Conservation (phyloP, 2,329 filamentous ascomycete species). For the Colletotrichum godetiae region DNA sequence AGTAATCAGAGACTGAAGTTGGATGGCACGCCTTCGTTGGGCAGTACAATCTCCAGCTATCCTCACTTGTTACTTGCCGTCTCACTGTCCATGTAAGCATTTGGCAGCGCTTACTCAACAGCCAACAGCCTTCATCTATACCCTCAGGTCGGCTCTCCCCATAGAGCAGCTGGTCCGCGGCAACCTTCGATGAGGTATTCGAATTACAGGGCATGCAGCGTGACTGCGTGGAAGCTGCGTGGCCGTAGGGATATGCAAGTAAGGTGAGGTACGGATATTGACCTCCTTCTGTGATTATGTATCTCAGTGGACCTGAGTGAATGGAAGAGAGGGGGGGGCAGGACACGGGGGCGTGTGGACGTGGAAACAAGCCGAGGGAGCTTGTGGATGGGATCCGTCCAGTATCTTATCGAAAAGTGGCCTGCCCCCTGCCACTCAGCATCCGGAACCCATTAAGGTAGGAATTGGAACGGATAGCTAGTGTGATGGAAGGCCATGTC, state of each 20-base stretch:
- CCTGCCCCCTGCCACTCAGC: constrained; percentile 5
- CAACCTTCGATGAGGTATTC: neutral
- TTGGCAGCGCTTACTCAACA: constrained; percentile 2
- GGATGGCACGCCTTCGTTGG: neutral
- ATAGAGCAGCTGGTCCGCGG: neutral
- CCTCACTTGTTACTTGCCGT: neutral
- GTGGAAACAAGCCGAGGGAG: constrained; percentile 15
- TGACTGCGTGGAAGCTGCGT: neutral
- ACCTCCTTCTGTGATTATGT: neutral
- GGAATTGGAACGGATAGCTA: neutral
- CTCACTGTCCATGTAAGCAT: neutral
- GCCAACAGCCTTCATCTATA: neutral
- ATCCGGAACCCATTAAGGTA: neutral
- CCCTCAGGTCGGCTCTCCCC: neutral
- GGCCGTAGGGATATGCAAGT: neutral
- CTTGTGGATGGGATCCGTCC: constrained; percentile 2
- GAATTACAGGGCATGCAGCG: neutral
- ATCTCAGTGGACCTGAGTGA: neutral
- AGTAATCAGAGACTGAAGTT: neutral
- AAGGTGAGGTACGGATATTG: neutral
- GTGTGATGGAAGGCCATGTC: neutral
- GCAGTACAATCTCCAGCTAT: neutral
- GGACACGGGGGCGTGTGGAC: constrained; percentile 2
- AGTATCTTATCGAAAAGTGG: neutral
- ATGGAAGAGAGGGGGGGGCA: neutral